phyloP scores from a whole-genome alignment of 306 rosid genomes.

The Fragaria nilgerrensis region DNA sequence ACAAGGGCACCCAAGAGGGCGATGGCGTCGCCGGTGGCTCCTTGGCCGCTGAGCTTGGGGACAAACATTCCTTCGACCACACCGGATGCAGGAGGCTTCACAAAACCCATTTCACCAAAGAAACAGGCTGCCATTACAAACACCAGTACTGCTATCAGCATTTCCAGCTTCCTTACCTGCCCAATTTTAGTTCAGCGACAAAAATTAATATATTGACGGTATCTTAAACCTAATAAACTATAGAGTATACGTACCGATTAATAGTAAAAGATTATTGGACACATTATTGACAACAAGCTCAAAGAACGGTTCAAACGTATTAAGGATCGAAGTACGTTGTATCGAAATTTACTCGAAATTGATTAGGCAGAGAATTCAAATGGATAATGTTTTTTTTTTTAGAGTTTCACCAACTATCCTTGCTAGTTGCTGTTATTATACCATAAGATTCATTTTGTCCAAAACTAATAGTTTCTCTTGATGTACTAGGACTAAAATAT shows the following conservation, averaged over 20 bases:
- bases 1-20: constrained; percentile 88
- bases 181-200: not conserved
- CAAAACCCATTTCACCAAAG: constrained; percentile 82
- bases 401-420: not conserved
- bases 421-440: not conserved
- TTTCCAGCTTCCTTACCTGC: constrained; percentile 73
- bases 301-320: not conserved
- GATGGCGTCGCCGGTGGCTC: constrained; percentile 77
- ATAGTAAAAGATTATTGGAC: not conserved
- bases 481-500: not conserved
- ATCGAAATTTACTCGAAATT: not conserved
- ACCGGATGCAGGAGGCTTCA: constrained; percentile 55
- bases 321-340: not conserved
- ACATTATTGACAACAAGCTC: not conserved
- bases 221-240: not conserved
- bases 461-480: not conserved
- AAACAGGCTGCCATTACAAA: constrained; percentile 83
- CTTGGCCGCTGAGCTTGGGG: constrained; percentile 61
- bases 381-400: not conserved
- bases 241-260: not conserved
- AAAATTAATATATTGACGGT: not conserved
- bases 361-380: not conserved
- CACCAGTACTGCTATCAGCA: constrained; percentile 53
- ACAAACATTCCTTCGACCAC: constrained; percentile 57
- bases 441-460: not conserved